These are phyloP conservation scores for Globisporangium recalcitrans DNA, from an alignment of 352 stramenopile species.

Conservation along the genomic window DNA sequence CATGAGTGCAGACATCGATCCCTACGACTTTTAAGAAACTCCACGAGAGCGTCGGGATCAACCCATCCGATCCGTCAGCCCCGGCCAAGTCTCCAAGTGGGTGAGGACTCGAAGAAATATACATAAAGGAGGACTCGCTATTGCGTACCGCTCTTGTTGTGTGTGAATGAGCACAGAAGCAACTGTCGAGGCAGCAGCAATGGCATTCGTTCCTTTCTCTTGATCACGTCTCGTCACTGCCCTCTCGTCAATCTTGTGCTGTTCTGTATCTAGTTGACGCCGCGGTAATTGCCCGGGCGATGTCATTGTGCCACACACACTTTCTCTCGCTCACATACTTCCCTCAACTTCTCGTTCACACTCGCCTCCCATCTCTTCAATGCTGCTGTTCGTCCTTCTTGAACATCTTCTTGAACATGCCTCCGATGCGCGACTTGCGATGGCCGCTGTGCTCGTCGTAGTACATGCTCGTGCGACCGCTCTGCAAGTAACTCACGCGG, in stretches of 20 bases:
- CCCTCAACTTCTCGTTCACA: background rate
- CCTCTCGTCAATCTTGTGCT: no score
- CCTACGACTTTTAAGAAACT: constrained; percentile 15
- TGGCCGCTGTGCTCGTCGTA: constrained; percentile 52
- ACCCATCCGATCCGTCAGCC: no score
- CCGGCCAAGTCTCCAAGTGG: no score
- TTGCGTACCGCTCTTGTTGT: no score
- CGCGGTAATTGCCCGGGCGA: no score
- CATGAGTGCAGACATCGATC: constrained; percentile 6
- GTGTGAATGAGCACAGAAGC: no score
- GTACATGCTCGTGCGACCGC: constrained; percentile 44
- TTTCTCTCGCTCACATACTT: background rate
- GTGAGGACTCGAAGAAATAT: no score
- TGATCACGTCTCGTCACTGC: no score
- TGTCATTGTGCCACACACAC: background rate
- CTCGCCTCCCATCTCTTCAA: background rate
- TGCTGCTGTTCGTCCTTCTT: constrained; percentile 59
- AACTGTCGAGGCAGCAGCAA: no score
- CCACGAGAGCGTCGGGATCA: no score
- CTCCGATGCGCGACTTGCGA: constrained; percentile 74
- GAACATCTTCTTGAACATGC: constrained; percentile 90
- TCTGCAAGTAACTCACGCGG: constrained; percentile 23
- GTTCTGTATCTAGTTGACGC: background rate
- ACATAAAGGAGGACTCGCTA: no score
- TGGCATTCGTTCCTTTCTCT: no score